Evolutionary conservation across 192 early-diverging fungal genomes (phyloP), one percentile per base, ranked within the genome.

Genomic region (Umbelopsis ramanniana): DNA sequence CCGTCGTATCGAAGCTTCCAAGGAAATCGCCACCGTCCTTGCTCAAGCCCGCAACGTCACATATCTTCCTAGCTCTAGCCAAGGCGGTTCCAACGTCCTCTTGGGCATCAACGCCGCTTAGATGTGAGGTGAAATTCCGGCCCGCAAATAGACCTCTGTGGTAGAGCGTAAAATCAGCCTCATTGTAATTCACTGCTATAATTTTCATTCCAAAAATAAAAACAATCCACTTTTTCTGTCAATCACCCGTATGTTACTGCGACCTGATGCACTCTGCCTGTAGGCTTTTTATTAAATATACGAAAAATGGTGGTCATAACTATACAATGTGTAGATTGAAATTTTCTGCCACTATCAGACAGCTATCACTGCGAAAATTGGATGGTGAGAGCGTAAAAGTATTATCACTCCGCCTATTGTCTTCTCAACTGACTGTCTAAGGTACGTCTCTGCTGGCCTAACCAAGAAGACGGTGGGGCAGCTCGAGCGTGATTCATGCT

Each of bases 1-100:
- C 78, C 92, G 98, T 79, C 90, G 97, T 72, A 98, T 99, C 73
- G 98, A 99, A 78, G 95, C 98, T 33, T 91, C 93, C 67, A 96
- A 94, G 85, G 96, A 98, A 55, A 99, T 99, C 77, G 96, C 98
- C 43, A 83, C 84, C 46, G 96, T 94, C 15, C 85, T 99, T 69
- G 84, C 93, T 33, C 84, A 85, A 35, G 84, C 95, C 22, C 83
- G 89, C 71, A 96, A 93, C 78, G 91, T 98, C 68, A 97, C 95
- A 2, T 99, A 97, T 73, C 86, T 99, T 72, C 98, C 98, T 12
- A 83, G 76, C 17, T 70, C 79, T 19, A 80, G 79, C 46, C 82
- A 85, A 40, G 84, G 84, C 40, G 88, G 85, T 76, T 84, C 83
- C 82, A 92, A 92, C 80, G 79, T 95, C 81, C 87, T 95, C 43